phyloP scores from a whole-genome alignment of 2,329 filamentous ascomycete species.

The Alternaria novae-zelandiae region DNA sequence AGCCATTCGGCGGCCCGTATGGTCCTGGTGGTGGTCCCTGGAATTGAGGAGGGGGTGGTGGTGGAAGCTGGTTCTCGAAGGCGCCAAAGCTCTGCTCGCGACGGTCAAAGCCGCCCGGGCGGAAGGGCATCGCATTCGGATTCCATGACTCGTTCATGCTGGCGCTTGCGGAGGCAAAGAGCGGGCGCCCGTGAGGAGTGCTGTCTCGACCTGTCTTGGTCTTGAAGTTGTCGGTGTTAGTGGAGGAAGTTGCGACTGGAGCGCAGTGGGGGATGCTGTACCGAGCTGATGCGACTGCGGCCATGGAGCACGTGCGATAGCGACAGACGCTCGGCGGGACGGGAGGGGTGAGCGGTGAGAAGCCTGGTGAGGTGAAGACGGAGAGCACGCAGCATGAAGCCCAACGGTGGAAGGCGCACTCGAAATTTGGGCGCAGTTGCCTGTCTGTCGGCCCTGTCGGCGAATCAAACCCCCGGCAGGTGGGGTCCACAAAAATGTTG shows the following conservation, averaged over 20 bases:
- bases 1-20: conserved; percentile 7
- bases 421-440: conserved; percentile 14
- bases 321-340: conserved; percentile 16
- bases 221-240: conserved; percentile 31
- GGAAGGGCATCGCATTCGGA: conserved; percentile 27
- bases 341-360: conserved; percentile 9
- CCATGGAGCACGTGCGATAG: conserved; percentile 31
- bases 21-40: conserved; percentile 7
- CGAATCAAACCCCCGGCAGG: conserved; percentile 13
- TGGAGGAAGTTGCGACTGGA: conserved; percentile 29
- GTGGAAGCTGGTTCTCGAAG: conserved; percentile 15
- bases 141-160: conserved; percentile 31
- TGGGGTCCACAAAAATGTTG: conserved; percentile 24
- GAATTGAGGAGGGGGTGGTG: conserved; percentile 9
- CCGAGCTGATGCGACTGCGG: conserved; percentile 30
- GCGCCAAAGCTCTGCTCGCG: conserved; percentile 16
- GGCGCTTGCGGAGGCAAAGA: conserved; percentile 13
- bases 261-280: conserved; percentile 32
- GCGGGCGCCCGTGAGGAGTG: conserved; percentile 12
- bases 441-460: conserved; percentile 20
- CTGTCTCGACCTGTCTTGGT: conserved; percentile 31
- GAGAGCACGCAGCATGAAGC: conserved; percentile 15
- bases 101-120: conserved; percentile 16
- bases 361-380: conserved; percentile 10
- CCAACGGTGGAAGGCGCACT: conserved; percentile 6